Percentiles rank a stretch among this genome's conserved stretches.
Evolutionary conservation across 176 grass and related monocot genomes (phyloP).

Genomic region (Oryza australiensis): DNA sequence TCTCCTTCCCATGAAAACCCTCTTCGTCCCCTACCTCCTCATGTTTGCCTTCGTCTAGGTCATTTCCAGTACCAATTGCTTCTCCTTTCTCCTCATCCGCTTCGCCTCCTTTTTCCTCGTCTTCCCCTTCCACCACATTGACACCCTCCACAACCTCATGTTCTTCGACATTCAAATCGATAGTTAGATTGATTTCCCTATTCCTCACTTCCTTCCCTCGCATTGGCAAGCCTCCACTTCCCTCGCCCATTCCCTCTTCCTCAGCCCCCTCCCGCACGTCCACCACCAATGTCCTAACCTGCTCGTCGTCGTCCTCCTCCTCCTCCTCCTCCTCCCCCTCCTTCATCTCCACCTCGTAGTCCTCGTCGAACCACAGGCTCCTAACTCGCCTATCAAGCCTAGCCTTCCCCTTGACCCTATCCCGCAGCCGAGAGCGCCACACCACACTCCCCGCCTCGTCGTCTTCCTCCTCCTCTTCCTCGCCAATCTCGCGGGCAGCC

Average conservation of each 20-base stretch:
- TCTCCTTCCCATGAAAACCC: slow-evolving; percentile 29
- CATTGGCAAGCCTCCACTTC: slow-evolving; percentile 24
- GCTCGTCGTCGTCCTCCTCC: slow-evolving; percentile 32
- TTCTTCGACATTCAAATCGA: slow-evolving; percentile 43
- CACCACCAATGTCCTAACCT: slow-evolving; percentile 26
- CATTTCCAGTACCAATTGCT: neutral
- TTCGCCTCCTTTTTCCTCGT: neutral
- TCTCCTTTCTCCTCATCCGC: slow-evolving; percentile 9
- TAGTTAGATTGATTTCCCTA: slow-evolving; percentile 55
- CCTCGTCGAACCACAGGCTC: slow-evolving; percentile 36
- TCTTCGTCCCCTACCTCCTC: slow-evolving; percentile 14
- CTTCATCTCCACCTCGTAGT: slow-evolving; percentile 2
- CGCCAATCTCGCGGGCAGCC: slow-evolving; percentile 21
- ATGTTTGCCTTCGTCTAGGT: neutral
- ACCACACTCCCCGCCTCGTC: slow-evolving; percentile 36
- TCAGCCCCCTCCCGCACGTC: slow-evolving; percentile 31
- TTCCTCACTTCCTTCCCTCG: slow-evolving; percentile 41
- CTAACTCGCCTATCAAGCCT: slow-evolving; percentile 37
- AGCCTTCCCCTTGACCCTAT: slow-evolving; percentile 70
- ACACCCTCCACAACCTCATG: slow-evolving; percentile 20
- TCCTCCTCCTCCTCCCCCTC: slow-evolving; percentile 26
- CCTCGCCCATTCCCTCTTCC: slow-evolving; percentile 17
- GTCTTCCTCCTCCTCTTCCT: slow-evolving; percentile 27
- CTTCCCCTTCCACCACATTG: slow-evolving; percentile 31
- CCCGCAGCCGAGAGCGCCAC: slow-evolving; percentile 62